Evolutionary conservation across 176 grass and related monocot species (phyloP), one percentile per base, ranked within the genome.

Genomic region (Carex myosuroides): DNA sequence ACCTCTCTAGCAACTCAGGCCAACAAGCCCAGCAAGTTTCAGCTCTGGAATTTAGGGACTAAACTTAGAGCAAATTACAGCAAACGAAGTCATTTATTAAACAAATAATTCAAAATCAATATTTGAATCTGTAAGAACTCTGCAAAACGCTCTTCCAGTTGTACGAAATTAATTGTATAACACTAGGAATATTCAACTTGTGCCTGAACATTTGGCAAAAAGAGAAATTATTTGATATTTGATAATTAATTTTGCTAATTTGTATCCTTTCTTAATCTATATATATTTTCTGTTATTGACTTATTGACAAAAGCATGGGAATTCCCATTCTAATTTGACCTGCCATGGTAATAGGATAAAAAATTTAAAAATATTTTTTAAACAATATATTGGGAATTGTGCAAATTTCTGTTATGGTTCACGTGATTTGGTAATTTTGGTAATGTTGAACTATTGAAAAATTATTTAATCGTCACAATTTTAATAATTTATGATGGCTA

Each of bases 171-270:
- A 17, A 60, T n/a, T 60, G 42, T 44, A 44, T 44, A 44, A 4
- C 4, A 37, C 35, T 37, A 37, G 29, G 29, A 29, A 29, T 29
- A 29, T 29, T 29, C 29, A 29, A 29, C 29, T 29, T 29, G 29
- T 29, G 29, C 29, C 29, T 29, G 29, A 29, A 29, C 22, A 55
- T 56, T 77, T 77, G 72, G 21, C 13, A 16, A 29, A 76, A 52
- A 7, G 48, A 22, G 48, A 76, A 54, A 55, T 76, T 55, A 54
- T 22, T 77, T 30, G 10, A 2, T 55, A 30, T 32, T 77, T 26
- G 48, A 77, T 77, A 54, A 77, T 17, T 77, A 55, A 55, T 77
- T 77, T 77, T 77, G 48, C 13, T 24, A 77, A 32, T 77, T 26
- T 81, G 58, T 22, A 66, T 53, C 61, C 16, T 82, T 82, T 82